Percentiles rank a stretch among this genome's conserved stretches.
These are phyloP conservation scores for Fusarium goolgardi DNA, from an alignment of 2,329 filamentous ascomycete genomes.

Conservation along the genomic window DNA sequence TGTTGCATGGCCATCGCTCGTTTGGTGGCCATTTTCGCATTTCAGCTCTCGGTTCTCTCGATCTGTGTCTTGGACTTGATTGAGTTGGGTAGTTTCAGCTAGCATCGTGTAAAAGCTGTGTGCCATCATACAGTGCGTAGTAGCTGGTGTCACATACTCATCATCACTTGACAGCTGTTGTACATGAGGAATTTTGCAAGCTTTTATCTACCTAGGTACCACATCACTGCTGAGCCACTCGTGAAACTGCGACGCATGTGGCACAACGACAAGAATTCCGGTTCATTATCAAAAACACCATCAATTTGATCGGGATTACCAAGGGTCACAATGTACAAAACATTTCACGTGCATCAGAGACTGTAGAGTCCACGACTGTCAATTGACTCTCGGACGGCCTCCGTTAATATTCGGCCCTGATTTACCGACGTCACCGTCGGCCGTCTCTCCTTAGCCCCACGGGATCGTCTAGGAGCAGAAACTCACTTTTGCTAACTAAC, in stretches of 20 bases:
- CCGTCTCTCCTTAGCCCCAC: conserved; percentile 22
- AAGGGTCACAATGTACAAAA: not conserved
- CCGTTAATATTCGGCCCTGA: conserved; percentile 28
- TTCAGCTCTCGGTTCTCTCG: conserved; percentile 16
- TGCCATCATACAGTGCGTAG: not conserved
- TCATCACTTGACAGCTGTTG: conserved; percentile 15
- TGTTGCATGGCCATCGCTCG: not conserved
- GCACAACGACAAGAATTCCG: not conserved
- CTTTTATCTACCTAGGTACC: not conserved
- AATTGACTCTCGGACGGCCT: conserved; percentile 14
- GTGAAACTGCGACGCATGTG: conserved; percentile 1
- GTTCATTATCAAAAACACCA: not conserved
- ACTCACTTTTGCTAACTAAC: conserved; percentile 25
- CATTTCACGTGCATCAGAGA: not conserved
- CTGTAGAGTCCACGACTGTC: not conserved
- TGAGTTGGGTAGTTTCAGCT: conserved; percentile 23
- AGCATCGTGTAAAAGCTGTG: conserved; percentile 5
- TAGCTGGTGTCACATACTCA: conserved; percentile 3
- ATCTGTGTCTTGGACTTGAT: conserved; percentile 12
- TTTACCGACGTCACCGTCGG: conserved; percentile 31
- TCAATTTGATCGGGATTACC: not conserved
- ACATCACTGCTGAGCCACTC: conserved; percentile 19
- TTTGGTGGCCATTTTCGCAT: conserved; percentile 1
- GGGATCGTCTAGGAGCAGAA: conserved; percentile 25
- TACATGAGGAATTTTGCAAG: conserved; percentile 1